These are phyloP conservation scores for Kandelia obovata DNA, from an alignment of 345 rosid genomes.

Conservation along the genomic window DNA sequence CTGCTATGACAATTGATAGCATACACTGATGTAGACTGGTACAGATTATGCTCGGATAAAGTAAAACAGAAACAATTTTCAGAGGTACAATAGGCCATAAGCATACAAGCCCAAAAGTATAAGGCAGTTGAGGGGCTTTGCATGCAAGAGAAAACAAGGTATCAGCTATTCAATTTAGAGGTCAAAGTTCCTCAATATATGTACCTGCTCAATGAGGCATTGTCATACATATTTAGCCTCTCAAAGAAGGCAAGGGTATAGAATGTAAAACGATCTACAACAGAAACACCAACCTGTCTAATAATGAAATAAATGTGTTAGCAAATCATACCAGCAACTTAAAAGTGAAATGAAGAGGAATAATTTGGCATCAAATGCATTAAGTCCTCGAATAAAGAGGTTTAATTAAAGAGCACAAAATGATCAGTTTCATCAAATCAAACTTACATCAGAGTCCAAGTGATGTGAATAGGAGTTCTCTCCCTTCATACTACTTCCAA, in stretches of 20 bases:
- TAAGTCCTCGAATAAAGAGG: not conserved
- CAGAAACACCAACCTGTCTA: constrained; percentile 88
- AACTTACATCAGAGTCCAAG: constrained; percentile 88
- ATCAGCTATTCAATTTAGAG: not conserved
- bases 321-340: constrained; percentile 6
- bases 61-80: not conserved
- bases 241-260: constrained; percentile 94
- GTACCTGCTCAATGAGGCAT: constrained; percentile 91
- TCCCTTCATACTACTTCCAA: constrained; percentile 96
- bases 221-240: constrained; percentile 80
- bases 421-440: not conserved
- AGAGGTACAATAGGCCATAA: not conserved
- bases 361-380: constrained; percentile 1
- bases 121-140: not conserved
- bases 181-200: not conserved
- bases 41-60: not conserved
- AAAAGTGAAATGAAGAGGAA: constrained; percentile 10
- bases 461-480: constrained; percentile 99
- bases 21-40: not conserved
- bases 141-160: not conserved
- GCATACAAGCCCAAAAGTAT: not conserved
- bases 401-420: constrained; percentile 8
- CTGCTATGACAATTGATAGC: not conserved
- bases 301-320: constrained; percentile 13
- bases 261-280: constrained; percentile 92